Evolutionary conservation across 164 flowering plant genomes (phyloP), one percentile per base, ranked within the genome.

Genomic region (Sextonia rubra): DNA sequence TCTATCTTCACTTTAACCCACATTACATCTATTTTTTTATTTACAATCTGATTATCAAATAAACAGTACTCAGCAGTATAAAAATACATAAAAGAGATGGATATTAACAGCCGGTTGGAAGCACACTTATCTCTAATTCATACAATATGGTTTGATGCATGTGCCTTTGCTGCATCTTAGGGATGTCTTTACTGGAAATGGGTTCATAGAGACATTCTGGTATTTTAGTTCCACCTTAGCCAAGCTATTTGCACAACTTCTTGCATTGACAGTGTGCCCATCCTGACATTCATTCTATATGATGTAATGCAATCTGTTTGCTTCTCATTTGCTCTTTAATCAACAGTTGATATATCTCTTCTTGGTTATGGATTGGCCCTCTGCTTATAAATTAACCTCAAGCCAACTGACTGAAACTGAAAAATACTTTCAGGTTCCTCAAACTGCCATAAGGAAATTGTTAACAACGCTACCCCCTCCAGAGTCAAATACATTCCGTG

Each of bases 381-480:
- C 44, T 37, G 44, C 11, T 37, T 37, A 37, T 37, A 37, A 7
- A 37, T 37, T 37, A 37, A 37, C 8, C 8, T 37, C 44, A 37
- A 37, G 2, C 30, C 47, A 72, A 69, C 67, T 75, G 64, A 78
- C 49, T 29, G 65, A 71, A 20, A 27, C 12, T 73, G 24, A 66
- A 49, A 47, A 58, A 69, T n/a, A 37, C 61, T 75, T 78, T 74
- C 85, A 95, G 99, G 85, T 96, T 78, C 98, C 99, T 69, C 85
- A 69, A 77, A 80, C 61, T 60, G 73, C 86, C 49, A 79, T 89
- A 14, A 78, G 85, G 79, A 91, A 83, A 64, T 81, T 96, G 30
- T 81, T 96, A 74, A 85, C 90, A 64, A 79, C 84, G 66, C 56
- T 81, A 29, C 87, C 91, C 44, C 92, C 91, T 52, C 64, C 93